These are phyloP conservation scores for Metrosideros polymorpha DNA, from an alignment of 441 rosid genomes.

Conservation along the genomic window DNA sequence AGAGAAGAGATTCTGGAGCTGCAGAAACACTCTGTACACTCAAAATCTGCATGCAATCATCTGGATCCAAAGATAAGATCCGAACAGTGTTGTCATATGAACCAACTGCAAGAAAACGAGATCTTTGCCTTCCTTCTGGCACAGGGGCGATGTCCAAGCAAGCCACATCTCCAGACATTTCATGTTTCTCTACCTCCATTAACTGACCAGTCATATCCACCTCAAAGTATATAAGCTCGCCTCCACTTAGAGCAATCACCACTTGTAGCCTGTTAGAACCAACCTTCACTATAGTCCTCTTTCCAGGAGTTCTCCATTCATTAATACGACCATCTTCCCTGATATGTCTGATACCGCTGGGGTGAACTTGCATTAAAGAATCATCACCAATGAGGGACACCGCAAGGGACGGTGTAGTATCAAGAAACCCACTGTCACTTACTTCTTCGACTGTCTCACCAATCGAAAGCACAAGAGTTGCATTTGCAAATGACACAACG, in stretches of 20 bases:
- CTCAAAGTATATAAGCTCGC: constrained; percentile 95
- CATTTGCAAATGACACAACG: constrained; percentile 91
- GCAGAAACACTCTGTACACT: constrained; percentile 96
- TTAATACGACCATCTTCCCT: constrained; percentile 96
- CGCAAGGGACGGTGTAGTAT: constrained; percentile 88
- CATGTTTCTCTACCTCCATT: constrained; percentile 97
- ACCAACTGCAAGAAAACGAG: constrained; percentile 95
- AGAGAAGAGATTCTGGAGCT: constrained; percentile 90
- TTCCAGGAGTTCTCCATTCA: constrained; percentile 99
- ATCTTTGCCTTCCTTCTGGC: constrained; percentile 98
- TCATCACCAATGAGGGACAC: constrained; percentile 86
- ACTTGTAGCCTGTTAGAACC: constrained; percentile 93
- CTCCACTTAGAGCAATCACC: constrained; percentile 93
- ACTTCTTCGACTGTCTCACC: constrained; percentile 99
- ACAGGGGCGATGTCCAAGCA: constrained; percentile 97
- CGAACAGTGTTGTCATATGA: constrained; percentile 92
- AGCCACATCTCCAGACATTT: constrained; percentile 97
- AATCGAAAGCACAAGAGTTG: constrained; percentile 98
- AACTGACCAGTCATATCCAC: constrained; percentile 93
- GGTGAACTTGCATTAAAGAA: constrained; percentile 95
- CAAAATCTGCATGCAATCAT: constrained; percentile 92
- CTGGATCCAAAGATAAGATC: constrained; percentile 89
- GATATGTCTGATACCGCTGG: constrained; percentile 91
- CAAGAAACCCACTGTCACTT: constrained; percentile 93
- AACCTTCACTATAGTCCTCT: constrained; percentile 93